phyloP scores from a whole-genome alignment of 345 rosid species.

The Salix caprea region DNA sequence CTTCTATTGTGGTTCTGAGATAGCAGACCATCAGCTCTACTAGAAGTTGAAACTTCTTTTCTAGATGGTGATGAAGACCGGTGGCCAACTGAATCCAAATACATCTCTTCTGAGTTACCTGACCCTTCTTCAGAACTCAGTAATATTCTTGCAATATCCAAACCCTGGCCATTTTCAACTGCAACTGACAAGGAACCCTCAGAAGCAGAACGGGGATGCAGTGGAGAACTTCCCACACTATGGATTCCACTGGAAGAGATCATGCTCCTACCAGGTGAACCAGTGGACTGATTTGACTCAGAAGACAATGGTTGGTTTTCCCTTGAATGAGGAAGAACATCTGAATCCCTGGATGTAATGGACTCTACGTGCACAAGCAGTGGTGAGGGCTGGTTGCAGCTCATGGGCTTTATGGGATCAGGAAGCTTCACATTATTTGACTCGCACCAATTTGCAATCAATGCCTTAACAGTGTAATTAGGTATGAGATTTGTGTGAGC shows the following conservation, averaged over 20 bases:
- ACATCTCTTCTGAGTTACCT: constrained; percentile 40
- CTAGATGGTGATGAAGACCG: constrained; percentile 47
- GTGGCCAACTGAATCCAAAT: constrained; percentile 40
- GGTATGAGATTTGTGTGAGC: constrained; percentile 78
- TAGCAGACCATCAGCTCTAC: constrained; percentile 32
- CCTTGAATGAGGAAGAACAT: constrained; percentile 29
- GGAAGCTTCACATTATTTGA: constrained; percentile 78
- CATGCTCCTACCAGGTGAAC: constrained; percentile 40
- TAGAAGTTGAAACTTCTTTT: constrained; percentile 41
- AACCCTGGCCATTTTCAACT: constrained; percentile 45
- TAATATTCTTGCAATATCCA: constrained; percentile 43
- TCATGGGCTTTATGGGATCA: constrained; percentile 55
- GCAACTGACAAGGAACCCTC: constrained; percentile 47
- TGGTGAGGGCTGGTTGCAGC: constrained; percentile 54
- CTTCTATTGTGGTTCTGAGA: constrained; percentile 53
- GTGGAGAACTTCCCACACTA: constrained; percentile 49
- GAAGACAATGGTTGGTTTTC: constrained; percentile 40
- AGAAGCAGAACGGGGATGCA: constrained; percentile 57
- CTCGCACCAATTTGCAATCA: constrained; percentile 93
- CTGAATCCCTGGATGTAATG: constrained; percentile 29
- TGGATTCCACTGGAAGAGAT: constrained; percentile 36
- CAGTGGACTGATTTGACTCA: constrained; percentile 43
- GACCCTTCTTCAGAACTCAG: constrained; percentile 50
- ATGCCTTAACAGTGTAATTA: constrained; percentile 94
- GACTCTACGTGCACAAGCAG: constrained; percentile 53